These are phyloP conservation scores for Candida hungchunana DNA, from an alignment of 805 yeast species.

Conservation along the genomic window DNA sequence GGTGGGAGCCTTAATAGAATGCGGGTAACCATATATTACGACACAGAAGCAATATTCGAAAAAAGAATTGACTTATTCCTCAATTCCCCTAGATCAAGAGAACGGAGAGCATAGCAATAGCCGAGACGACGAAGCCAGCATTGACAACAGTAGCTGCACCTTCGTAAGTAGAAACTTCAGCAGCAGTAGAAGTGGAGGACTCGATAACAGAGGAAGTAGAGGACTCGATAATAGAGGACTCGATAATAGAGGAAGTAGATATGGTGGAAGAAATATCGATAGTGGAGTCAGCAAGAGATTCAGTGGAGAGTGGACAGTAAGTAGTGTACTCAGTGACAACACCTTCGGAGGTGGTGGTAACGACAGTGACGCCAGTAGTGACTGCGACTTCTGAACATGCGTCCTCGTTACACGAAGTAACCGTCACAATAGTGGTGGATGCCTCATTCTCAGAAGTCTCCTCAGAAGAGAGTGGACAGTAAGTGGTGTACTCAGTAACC, in stretches of 20 bases:
- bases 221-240: slow-evolving; percentile 10
- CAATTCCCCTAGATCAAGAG: slow-evolving; percentile 16
- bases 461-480: slow-evolving; percentile 17
- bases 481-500: slow-evolving; percentile 17
- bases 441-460: slow-evolving; percentile 18
- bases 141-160: slow-evolving; percentile 21
- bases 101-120: slow-evolving; percentile 25
- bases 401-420: slow-evolving; percentile 24
- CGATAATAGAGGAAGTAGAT: slow-evolving; percentile 14
- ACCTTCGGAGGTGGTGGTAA: slow-evolving; percentile 28
- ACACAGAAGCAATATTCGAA: too few relatives aligned
- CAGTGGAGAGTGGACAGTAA: slow-evolving; percentile 22
- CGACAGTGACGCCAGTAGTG: slow-evolving; percentile 28
- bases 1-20: too few relatives aligned
- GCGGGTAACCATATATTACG: too few relatives aligned
- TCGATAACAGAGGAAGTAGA: too few relatives aligned
- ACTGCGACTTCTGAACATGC: slow-evolving; percentile 16
- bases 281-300: slow-evolving; percentile 15
- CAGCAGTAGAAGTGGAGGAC: slow-evolving; percentile 4
- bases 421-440: slow-evolving; percentile 16
- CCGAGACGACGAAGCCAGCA: slow-evolving; percentile 13
- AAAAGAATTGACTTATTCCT: too few relatives aligned
- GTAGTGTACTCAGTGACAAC: slow-evolving; percentile 20
- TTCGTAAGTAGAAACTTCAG: slow-evolving; percentile 9
- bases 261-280: slow-evolving; percentile 7